Evolutionary conservation across 1,284 basidiomycete species (phyloP).

Genomic region (Leccinum fuscescens): DNA sequence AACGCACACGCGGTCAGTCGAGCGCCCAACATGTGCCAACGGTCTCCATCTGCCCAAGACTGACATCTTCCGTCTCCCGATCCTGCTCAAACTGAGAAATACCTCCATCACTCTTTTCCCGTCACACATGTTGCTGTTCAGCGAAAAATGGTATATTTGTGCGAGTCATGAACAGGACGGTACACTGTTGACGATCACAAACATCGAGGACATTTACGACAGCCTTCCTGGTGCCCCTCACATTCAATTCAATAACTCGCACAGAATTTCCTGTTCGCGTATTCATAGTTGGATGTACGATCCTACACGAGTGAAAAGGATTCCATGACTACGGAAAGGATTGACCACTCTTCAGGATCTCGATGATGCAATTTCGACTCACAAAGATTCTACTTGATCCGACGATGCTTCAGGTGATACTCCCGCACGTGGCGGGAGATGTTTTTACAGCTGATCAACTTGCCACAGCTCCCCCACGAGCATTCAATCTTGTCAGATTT

Average conservation of each 20-base stretch:
- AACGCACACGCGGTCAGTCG: no score
- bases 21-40: no score
- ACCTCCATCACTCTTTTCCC: no score
- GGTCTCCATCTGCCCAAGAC: no score
- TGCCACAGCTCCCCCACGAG: background rate
- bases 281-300: background rate
- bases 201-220: background rate
- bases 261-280: background rate
- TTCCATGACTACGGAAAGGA: background rate
- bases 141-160: no score
- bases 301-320: background rate
- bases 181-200: background rate
- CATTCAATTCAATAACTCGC: background rate
- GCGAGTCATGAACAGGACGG: no score
- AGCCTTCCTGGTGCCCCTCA: background rate
- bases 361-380: background rate
- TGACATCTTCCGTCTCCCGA: no score
- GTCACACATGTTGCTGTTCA: no score
- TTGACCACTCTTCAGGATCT: background rate
- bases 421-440: background rate
- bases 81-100: no score
- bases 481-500: background rate
- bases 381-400: background rate
- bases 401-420: background rate
- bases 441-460: background rate